These are phyloP conservation scores for Dothistroma septosporum DNA, from an alignment of 2,329 filamentous ascomycete genomes.

Conservation along the genomic window DNA sequence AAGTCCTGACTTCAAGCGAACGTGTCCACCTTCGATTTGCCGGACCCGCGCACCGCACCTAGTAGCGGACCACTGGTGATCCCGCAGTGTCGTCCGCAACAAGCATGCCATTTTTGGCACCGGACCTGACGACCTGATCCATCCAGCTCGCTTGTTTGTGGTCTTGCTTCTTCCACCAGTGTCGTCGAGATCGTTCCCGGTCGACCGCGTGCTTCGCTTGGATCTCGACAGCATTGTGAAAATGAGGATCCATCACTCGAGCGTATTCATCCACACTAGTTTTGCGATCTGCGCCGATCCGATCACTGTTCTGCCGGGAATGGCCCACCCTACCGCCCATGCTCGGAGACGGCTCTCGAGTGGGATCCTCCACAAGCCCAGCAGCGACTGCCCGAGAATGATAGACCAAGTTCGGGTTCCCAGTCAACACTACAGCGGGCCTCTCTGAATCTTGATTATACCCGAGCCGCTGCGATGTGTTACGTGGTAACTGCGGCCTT, in stretches of 20 bases:
- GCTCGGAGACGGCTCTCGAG: neutral
- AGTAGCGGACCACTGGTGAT: constrained; percentile 28
- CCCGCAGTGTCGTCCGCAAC: constrained; percentile 35
- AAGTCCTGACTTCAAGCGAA: neutral
- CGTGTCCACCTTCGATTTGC: neutral
- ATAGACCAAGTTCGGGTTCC: constrained; percentile 5
- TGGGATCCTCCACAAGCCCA: constrained; percentile 4
- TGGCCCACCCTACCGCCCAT: constrained; percentile 8
- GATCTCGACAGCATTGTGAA: constrained; percentile 24
- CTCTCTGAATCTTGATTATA: neutral
- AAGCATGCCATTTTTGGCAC: constrained; percentile 40
- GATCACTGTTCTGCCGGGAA: constrained; percentile 21
- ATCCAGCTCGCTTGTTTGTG: constrained; percentile 40
- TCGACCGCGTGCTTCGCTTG: constrained; percentile 4
- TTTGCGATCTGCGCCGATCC: constrained; percentile 13
- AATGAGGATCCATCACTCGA: constrained; percentile 19
- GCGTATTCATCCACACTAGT: constrained; percentile 20
- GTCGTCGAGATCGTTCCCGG: constrained; percentile 24
- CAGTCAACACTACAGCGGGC: constrained; percentile 1
- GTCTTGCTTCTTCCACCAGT: constrained; percentile 32
- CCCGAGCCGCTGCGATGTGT: neutral
- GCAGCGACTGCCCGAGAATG: constrained; percentile 4
- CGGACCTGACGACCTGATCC: constrained; percentile 40
- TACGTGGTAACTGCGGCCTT: neutral
- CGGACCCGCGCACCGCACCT: neutral